Evolutionary conservation across 257 asterid genomes (phyloP).

Genomic region (Ligustrum vulgare): DNA sequence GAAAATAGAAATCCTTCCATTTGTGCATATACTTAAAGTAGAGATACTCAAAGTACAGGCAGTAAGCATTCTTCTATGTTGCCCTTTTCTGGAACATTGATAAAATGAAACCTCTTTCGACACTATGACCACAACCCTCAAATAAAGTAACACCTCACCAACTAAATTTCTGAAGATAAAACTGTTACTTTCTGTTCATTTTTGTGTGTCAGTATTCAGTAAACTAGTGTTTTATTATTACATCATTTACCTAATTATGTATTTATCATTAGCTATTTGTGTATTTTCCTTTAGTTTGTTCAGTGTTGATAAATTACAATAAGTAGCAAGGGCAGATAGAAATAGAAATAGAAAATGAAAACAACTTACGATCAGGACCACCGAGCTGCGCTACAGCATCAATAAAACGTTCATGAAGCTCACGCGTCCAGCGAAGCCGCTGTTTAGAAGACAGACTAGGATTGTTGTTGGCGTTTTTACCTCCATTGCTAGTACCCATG

Average conservation of each 20-base stretch:
- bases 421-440: conserved; percentile 96
- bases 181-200: neutral
- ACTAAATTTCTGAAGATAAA: neutral
- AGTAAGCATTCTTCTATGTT: neutral
- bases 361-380: conserved; percentile 91
- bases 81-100: conserved; percentile 2
- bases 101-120: neutral
- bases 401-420: conserved; percentile 90
- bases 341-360: conserved; percentile 13
- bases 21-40: neutral
- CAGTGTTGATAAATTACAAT: neutral
- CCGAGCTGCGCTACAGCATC: conserved; percentile 99
- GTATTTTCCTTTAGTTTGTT: neutral
- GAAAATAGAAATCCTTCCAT: neutral
- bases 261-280: neutral
- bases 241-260: conserved; percentile 6
- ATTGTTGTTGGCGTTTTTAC: conserved; percentile 54
- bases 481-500: conserved; percentile 64
- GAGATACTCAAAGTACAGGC: neutral
- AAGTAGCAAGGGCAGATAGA: neutral
- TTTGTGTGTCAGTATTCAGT: neutral
- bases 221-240: neutral
- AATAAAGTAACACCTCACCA: neutral
- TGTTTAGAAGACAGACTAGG: conserved; percentile 81
- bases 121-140: neutral